phyloP scores from a whole-genome alignment of 2,329 filamentous ascomycete genomes.

The Fusarium sororula region DNA sequence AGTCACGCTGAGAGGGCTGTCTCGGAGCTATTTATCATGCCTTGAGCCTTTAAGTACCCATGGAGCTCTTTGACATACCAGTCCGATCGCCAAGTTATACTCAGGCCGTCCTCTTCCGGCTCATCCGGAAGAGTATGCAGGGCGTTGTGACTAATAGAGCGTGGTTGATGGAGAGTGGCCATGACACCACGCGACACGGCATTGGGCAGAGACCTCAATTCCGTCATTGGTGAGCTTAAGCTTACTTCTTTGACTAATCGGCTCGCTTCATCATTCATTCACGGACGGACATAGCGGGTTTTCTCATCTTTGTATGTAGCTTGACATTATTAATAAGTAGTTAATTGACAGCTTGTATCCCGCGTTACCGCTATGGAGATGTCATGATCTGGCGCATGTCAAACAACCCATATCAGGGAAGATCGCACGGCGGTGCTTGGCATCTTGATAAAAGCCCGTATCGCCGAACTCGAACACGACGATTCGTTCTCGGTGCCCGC shows the following conservation, averaged over 20 bases:
- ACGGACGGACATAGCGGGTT: not conserved
- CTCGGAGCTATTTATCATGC: slow-evolving; percentile 34
- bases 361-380: slow-evolving; percentile 2
- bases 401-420: not conserved
- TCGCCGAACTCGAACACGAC: slow-evolving; percentile 26
- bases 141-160: slow-evolving; percentile 31
- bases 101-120: slow-evolving; percentile 29
- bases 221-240: slow-evolving; percentile 17
- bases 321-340: slow-evolving; percentile 25
- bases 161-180: slow-evolving; percentile 33
- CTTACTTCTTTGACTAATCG: slow-evolving; percentile 14
- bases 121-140: slow-evolving; percentile 34
- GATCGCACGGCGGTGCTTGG: slow-evolving; percentile 17
- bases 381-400: slow-evolving; percentile 5
- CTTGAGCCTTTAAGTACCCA: slow-evolving; percentile 11
- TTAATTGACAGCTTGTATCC: not conserved
- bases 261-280: not conserved
- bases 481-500: slow-evolving; percentile 19
- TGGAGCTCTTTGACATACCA: not conserved
- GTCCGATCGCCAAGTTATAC: slow-evolving; percentile 13
- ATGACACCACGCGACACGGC: slow-evolving; percentile 32
- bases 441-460: slow-evolving; percentile 13
- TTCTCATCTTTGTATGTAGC: not conserved
- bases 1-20: not conserved
- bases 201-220: slow-evolving; percentile 19